A percentile compares a stretch with the other conserved stretches of the same genome.
Evolutionary conservation across 2,329 filamentous ascomycete species (phyloP).

Genomic region (Epichloe sp.): DNA sequence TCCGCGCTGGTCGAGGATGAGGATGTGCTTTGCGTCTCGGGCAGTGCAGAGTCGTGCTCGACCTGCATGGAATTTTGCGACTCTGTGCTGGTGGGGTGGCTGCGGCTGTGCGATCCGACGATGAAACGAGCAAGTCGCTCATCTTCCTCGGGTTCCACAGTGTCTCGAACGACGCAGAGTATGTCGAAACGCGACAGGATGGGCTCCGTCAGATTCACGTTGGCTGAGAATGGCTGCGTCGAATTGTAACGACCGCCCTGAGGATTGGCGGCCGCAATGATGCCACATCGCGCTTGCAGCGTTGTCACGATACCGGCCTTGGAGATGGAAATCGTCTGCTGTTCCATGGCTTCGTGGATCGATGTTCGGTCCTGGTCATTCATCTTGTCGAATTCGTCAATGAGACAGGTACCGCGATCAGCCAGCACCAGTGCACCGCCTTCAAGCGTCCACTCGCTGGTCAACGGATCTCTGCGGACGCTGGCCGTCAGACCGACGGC

Average conservation of each 20-base stretch:
- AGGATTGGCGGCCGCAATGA: slow-evolving; percentile 93
- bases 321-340: slow-evolving; percentile 97
- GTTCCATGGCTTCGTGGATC: slow-evolving; percentile 99
- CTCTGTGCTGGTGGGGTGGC: slow-evolving; percentile 54
- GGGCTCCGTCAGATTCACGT: slow-evolving; percentile 92
- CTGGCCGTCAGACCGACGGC: slow-evolving; percentile 96
- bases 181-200: slow-evolving; percentile 98
- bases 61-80: slow-evolving; percentile 46
- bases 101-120: slow-evolving; percentile 83
- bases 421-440: slow-evolving; percentile 90
- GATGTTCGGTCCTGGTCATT: slow-evolving; percentile 97
- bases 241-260: slow-evolving; percentile 95
- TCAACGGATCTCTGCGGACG: slow-evolving; percentile 88
- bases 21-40: slow-evolving; percentile 20
- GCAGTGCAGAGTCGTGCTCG: slow-evolving; percentile 39
- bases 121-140: slow-evolving; percentile 91
- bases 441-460: slow-evolving; percentile 94
- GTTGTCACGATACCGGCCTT: slow-evolving; percentile 98
- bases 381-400: slow-evolving; percentile 99
- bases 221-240: slow-evolving; percentile 88
- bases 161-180: slow-evolving; percentile 88
- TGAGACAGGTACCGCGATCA: slow-evolving; percentile 87
- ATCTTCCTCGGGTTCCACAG: slow-evolving; percentile 83
- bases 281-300: slow-evolving; percentile 86
- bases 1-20: slow-evolving; percentile 22